A percentile compares a stretch with the other conserved stretches of the same genome.
Conservation (phyloP, 169 alveolate genomes). For the Cyclospora cayetanensis region DNA sequence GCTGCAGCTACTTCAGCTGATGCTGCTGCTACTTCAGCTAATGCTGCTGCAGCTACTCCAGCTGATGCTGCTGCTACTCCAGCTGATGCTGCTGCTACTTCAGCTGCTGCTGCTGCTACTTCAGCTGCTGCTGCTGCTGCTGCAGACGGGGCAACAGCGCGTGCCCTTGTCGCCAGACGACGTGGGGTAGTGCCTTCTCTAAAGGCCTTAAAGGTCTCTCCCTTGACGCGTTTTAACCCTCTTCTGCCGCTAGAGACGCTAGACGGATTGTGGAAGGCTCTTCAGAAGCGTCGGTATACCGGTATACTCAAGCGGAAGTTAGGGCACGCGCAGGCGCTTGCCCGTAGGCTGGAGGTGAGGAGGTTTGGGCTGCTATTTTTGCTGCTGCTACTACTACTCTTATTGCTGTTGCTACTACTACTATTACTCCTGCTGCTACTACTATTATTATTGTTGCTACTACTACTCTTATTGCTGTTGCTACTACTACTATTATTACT, state of each 20-base stretch:
- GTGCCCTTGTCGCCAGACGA: neutral
- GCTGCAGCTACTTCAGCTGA: neutral
- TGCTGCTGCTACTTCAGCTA: neutral
- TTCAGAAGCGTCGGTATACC: neutral
- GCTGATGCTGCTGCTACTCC: neutral
- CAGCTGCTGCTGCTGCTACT: neutral
- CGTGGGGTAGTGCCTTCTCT: neutral
- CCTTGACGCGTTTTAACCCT: neutral
- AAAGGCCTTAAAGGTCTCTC: neutral
- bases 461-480: neutral
- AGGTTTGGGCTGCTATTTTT: neutral
- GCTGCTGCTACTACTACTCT: slow-evolving; percentile 7
- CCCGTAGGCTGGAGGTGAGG: slow-evolving; percentile 9
- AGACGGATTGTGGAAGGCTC: neutral
- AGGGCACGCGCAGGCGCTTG: neutral
- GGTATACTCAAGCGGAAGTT: neutral
- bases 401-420: neutral
- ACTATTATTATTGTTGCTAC: neutral
- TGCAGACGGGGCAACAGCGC: neutral
- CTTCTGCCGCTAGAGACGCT: neutral
- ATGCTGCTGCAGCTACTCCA: neutral
- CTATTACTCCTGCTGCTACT: neutral
- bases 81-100: neutral
- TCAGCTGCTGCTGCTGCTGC: neutral
- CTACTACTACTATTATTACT: neutral